These are phyloP conservation scores for Dipodascus albidus DNA, from an alignment of 805 yeast genomes.

Conservation along the genomic window DNA sequence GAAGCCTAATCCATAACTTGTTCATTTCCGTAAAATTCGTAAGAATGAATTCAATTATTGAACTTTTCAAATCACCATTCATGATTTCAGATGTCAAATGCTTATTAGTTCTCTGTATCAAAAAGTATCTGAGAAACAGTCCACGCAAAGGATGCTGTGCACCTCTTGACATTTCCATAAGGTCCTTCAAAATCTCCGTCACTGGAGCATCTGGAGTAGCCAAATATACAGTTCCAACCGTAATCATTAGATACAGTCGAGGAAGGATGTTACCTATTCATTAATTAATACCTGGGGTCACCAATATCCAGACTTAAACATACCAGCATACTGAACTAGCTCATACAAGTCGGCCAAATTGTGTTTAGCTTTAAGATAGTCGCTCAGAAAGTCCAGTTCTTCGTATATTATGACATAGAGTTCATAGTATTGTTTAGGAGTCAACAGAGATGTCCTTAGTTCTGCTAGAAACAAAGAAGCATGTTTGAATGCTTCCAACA, in stretches of 20 bases:
- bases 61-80: slow-evolving; percentile 35
- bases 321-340: slow-evolving; percentile 75
- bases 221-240: slow-evolving; percentile 81
- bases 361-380: slow-evolving; percentile 50
- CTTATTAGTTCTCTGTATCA: slow-evolving; percentile 69
- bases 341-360: slow-evolving; percentile 79
- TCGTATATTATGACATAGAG: slow-evolving; percentile 70
- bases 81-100: slow-evolving; percentile 32
- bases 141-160: slow-evolving; percentile 91
- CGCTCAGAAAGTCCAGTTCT: slow-evolving; percentile 52
- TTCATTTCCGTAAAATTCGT: slow-evolving; percentile 90
- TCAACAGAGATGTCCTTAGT: slow-evolving; percentile 53
- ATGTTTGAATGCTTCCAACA: slow-evolving; percentile 77
- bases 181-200: slow-evolving; percentile 75
- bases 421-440: slow-evolving; percentile 86
- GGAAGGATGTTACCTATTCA: slow-evolving; percentile 62
- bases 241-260: slow-evolving; percentile 79
- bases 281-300: not conserved
- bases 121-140: slow-evolving; percentile 70
- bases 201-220: slow-evolving; percentile 60
- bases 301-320: not conserved
- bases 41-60: slow-evolving; percentile 55
- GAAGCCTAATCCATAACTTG: slow-evolving; percentile 87
- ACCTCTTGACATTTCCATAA: slow-evolving; percentile 93
- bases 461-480: slow-evolving; percentile 69